These are phyloP conservation scores for Suillus subluteus DNA, from an alignment of 768 basidiomycete species.

Conservation along the genomic window DNA sequence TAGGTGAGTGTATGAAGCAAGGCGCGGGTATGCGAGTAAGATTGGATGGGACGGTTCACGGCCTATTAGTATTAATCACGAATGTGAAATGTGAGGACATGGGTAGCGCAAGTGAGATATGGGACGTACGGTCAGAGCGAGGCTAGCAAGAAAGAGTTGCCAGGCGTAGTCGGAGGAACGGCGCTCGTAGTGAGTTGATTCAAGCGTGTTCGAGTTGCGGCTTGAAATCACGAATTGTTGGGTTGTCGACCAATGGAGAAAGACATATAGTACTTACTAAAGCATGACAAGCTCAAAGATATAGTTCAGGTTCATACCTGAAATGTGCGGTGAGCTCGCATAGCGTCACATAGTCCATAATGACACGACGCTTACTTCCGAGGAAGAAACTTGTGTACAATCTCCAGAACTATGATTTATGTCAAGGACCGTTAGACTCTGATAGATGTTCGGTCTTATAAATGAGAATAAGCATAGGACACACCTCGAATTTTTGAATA, in stretches of 20 bases:
- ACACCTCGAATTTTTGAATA: conserved; percentile 56
- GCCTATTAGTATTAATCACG: conserved; percentile 31
- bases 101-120: conserved; percentile 8
- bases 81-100: conserved; percentile 6
- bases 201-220: conserved; percentile 66
- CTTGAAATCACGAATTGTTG: conserved; percentile 39
- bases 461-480: conserved; percentile 11
- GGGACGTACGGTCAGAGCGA: conserved; percentile 60
- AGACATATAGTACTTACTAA: conserved; percentile 34
- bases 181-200: conserved; percentile 57
- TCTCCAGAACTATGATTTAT: conserved; percentile 64
- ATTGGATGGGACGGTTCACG: conserved; percentile 63
- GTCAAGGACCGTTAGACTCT: background rate
- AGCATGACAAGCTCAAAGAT: conserved; percentile 48
- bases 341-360: background rate
- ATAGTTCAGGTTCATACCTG: conserved; percentile 37
- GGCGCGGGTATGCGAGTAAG: conserved; percentile 62
- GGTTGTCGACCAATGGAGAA: conserved; percentile 4
- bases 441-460: no score
- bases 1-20: conserved; percentile 72
- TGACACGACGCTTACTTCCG: conserved; percentile 49
- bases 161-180: conserved; percentile 79
- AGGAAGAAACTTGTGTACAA: conserved; percentile 74
- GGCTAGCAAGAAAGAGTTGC: conserved; percentile 62
- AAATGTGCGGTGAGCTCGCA: background rate